Conservation (phyloP, 768 basidiomycete genomes). For the Leccinum olivaceopallidum region DNA sequence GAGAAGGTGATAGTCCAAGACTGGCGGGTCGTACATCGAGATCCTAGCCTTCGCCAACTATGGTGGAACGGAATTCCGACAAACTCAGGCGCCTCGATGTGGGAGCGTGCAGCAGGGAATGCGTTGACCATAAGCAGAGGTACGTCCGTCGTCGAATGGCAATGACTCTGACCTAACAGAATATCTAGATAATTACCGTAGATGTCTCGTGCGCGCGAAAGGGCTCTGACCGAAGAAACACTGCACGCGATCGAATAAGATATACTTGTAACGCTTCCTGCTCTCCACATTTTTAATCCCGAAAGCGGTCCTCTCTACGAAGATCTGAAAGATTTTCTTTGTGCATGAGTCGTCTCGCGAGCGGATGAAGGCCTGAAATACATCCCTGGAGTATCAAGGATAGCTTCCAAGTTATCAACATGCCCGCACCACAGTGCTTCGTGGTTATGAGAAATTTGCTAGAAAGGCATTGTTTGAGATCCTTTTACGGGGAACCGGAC, state of each 20-base stretch:
- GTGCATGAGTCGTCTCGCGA: slow-evolving; percentile 85
- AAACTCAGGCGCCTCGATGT: slow-evolving; percentile 67
- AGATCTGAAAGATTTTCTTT: slow-evolving; percentile 81
- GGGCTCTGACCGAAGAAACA: slow-evolving; percentile 57
- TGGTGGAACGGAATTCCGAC: slow-evolving; percentile 93
- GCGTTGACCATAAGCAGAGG: slow-evolving; percentile 81
- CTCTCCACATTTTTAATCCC: slow-evolving; percentile 77
- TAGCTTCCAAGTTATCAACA: slow-evolving; percentile 89
- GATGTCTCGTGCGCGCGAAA: slow-evolving; percentile 70
- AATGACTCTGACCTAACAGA: not conserved
- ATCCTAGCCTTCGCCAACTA: slow-evolving; percentile 61
- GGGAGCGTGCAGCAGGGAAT: slow-evolving; percentile 88
- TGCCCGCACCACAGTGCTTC: slow-evolving; percentile 75
- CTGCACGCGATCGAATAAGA: slow-evolving; percentile 72
- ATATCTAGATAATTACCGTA: slow-evolving; percentile 60
- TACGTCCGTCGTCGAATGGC: slow-evolving; percentile 27
- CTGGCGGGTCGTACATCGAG: slow-evolving; percentile 73
- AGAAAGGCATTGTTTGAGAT: slow-evolving; percentile 80
- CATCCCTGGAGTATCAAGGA: slow-evolving; percentile 61
- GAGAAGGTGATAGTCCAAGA: slow-evolving; percentile 79
- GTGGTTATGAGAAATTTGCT: slow-evolving; percentile 82
- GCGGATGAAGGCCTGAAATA: slow-evolving; percentile 84
- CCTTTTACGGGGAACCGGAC: slow-evolving; percentile 75
- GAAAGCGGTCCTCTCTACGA: slow-evolving; percentile 76
- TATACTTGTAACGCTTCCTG: slow-evolving; percentile 71